phyloP scores from a whole-genome alignment of 768 basidiomycete species.

The Suillus alpinus region DNA sequence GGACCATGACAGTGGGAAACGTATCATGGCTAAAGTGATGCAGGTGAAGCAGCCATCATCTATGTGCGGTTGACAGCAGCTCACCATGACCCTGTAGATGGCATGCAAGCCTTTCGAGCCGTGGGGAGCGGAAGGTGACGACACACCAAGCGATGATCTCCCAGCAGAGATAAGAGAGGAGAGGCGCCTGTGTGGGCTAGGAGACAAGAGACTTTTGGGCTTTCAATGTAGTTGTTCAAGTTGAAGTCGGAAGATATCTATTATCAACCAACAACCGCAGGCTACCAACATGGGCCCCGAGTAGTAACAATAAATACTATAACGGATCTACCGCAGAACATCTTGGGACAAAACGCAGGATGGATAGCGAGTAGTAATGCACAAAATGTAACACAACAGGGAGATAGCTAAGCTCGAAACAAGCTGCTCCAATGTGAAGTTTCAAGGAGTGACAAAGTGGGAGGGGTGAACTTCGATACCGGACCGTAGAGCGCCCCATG shows the following conservation, averaged over 20 bases:
- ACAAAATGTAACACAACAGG: slow-evolving; percentile 8
- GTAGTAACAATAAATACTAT: neutral
- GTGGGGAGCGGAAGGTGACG: slow-evolving; percentile 77
- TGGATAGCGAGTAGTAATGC: neutral
- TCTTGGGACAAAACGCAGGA: neutral
- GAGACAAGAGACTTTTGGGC: slow-evolving; percentile 72
- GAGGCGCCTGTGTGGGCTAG: slow-evolving; percentile 72
- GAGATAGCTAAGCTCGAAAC: slow-evolving; percentile 7
- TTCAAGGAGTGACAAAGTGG: slow-evolving; percentile 9
- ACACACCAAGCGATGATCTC: slow-evolving; percentile 42
- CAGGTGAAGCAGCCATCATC: slow-evolving; percentile 47
- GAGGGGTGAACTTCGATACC: slow-evolving; percentile 2
- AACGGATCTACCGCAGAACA: neutral
- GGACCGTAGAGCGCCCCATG: slow-evolving; percentile 1
- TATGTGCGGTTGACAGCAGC: neutral
- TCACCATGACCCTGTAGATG: slow-evolving; percentile 55
- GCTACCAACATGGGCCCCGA: neutral
- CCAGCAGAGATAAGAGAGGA: slow-evolving; percentile 66
- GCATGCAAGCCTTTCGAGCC: slow-evolving; percentile 78
- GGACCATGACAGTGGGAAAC: slow-evolving; percentile 61
- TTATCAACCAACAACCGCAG: neutral
- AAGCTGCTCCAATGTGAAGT: slow-evolving; percentile 5
- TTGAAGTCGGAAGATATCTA: slow-evolving; percentile 30
- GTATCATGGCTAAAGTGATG: slow-evolving; percentile 75
- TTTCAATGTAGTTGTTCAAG: slow-evolving; percentile 96